Percentiles rank a stretch among this genome's conserved stretches.
phyloP scores from a whole-genome alignment of 2,329 filamentous ascomycete species.

The Epichloe baconii region DNA sequence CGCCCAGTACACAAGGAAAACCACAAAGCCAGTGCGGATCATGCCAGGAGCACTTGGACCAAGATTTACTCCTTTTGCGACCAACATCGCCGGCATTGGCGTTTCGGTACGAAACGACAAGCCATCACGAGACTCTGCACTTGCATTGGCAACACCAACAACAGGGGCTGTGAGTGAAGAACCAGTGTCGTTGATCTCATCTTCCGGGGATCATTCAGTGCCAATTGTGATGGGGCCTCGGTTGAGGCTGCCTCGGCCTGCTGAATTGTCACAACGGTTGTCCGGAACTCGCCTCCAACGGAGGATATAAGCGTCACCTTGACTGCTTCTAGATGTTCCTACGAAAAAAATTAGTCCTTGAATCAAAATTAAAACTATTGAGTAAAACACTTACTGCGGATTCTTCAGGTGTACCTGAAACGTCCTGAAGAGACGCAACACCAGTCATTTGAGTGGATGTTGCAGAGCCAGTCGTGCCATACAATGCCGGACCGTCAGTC shows the following conservation, averaged over 20 bases:
- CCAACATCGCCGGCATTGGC: constrained; percentile 1
- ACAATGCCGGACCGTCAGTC: neutral
- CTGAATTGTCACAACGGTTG: constrained; percentile 7
- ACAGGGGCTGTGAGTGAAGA: neutral
- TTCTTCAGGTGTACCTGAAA: neutral
- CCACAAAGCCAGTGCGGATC: neutral
- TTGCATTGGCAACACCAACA: neutral
- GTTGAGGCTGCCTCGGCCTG: neutral
- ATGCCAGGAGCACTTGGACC: neutral
- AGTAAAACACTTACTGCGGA: neutral
- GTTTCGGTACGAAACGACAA: neutral
- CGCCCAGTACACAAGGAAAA: neutral
- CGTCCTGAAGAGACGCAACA: neutral
- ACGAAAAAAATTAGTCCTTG: neutral
- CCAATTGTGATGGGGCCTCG: neutral
- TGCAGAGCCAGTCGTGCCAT: neutral
- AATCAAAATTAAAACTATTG: neutral
- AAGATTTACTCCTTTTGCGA: neutral
- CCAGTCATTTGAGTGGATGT: neutral
- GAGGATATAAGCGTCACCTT: constrained; percentile 15
- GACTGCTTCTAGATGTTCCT: neutral
- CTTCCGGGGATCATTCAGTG: neutral
- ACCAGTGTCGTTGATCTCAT: neutral
- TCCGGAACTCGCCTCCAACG: constrained; percentile 10
- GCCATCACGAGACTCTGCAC: neutral